Base-by-base conservation (phyloP, 2,329 filamentous ascomycete species). In the Calonectria henricotiae region DNA sequence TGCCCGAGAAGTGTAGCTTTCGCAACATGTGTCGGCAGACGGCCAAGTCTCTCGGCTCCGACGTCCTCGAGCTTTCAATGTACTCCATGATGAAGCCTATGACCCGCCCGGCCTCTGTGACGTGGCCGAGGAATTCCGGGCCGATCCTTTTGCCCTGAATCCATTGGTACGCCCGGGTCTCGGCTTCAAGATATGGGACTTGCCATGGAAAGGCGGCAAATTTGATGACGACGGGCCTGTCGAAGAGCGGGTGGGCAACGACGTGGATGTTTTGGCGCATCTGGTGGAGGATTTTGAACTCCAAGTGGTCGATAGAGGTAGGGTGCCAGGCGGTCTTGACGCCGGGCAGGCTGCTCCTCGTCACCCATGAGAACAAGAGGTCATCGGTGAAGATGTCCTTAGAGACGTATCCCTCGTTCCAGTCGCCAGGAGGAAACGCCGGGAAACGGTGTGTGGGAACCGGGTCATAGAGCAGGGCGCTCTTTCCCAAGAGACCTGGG, bases 381-480 rank as follows among this genome's bases (percentile, higher is more conserved):
- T 73, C 69, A 30, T 77, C 80, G 1, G 69, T 76, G 5, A 67
- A 63, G 8, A 67, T 49, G 37, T 81, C 69, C 51, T 75, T 73
- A 20, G 77, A 76, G 60, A 86, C 75, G 54, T 78, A 78, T 43
- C 80, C 83, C 54, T 75, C 72, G 69, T 85, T 85, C 83, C 83
- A 86, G 70, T 82, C 79, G 9, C 83, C 82, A 1, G 75, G 49
- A 3, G 82, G 82, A 15, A 85, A 80, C 3, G 77, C 71, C 3
- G 84, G 83, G 15, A 86, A 76, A 5, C 76, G 67, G 4, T 78
- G 35, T 35, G 81, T 72, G 32, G 84, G 72, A 12, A 73, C 65
- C 13, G 81, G 81, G 12, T 71, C 78, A 60, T 81, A 83, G 30
- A 75, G 77, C 66, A 81, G 74, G 63, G 82, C 79, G 41, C 80